A percentile compares a stretch with the other conserved stretches of the same genome.
Conservation (phyloP, 2,329 filamentous ascomycete species). For the Monosporascus sp. region DNA sequence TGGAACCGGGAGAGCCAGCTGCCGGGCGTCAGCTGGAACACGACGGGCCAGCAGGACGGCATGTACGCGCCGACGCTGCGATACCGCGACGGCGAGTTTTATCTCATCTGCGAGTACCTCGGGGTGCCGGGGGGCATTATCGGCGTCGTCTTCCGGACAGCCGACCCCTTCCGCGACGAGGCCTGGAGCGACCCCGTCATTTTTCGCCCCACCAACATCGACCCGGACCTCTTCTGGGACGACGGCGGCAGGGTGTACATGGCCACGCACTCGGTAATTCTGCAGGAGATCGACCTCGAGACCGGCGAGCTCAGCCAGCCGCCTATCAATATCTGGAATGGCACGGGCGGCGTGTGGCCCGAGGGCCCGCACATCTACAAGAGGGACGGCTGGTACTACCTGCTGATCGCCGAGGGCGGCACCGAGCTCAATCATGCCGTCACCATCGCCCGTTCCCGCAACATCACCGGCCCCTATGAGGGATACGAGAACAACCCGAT, state of each 20-base stretch:
- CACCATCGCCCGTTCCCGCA: conserved; percentile 36
- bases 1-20: conserved; percentile 38
- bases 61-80: conserved; percentile 31
- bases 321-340: conserved; percentile 36
- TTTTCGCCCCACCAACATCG: conserved; percentile 28
- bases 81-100: conserved; percentile 24
- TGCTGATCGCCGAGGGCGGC: conserved; percentile 46
- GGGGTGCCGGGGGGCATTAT: conserved; percentile 4
- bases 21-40: conserved; percentile 28
- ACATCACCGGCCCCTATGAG: conserved; percentile 39
- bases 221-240: conserved; percentile 40
- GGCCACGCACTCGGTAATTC: conserved; percentile 23
- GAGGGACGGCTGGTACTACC: conserved; percentile 41
- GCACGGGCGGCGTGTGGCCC: conserved; percentile 36
- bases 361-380: conserved; percentile 44
- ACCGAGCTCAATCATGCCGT: conserved; percentile 37
- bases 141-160: conserved; percentile 32
- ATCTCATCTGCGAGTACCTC: conserved; percentile 28
- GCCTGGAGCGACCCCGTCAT: conserved; percentile 37
- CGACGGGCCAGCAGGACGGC: conserved; percentile 25
- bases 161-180: conserved; percentile 32
- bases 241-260: conserved; percentile 34
- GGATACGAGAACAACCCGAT: conserved; percentile 38
- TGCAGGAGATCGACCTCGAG: conserved; percentile 29
- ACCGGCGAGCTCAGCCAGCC: conserved; percentile 29